These are phyloP conservation scores for Phytophthora agathidicida DNA, from an alignment of 352 stramenopile genomes.

Conservation along the genomic window DNA sequence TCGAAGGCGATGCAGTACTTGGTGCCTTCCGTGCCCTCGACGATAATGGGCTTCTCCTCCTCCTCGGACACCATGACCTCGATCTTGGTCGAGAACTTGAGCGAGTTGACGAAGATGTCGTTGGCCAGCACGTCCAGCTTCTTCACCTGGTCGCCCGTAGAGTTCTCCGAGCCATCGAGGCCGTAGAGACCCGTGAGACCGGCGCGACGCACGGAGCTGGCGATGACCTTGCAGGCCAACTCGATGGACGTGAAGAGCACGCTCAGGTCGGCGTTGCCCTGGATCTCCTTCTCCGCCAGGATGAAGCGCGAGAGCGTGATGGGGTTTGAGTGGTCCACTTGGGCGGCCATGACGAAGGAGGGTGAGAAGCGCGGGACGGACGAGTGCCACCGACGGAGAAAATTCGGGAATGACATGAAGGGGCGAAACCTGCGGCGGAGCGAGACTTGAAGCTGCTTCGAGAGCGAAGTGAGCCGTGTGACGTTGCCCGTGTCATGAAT, in stretches of 20 bases:
- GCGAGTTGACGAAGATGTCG: slow-evolving; percentile 98
- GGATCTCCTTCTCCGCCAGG: slow-evolving; percentile 91
- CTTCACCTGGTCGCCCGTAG: slow-evolving; percentile 98
- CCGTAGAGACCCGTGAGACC: slow-evolving; percentile 93
- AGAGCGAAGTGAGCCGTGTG: slow-evolving; percentile 13
- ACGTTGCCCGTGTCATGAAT: slow-evolving; percentile 38
- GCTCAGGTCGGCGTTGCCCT: slow-evolving; percentile 93
- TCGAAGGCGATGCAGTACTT: slow-evolving; percentile 99
- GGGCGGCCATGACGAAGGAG: slow-evolving; percentile 28
- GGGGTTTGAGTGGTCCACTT: slow-evolving; percentile 82
- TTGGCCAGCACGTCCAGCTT: slow-evolving; percentile 99
- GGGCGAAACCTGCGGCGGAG: neutral
- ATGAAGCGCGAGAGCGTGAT: slow-evolving; percentile 97
- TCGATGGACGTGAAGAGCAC: slow-evolving; percentile 97
- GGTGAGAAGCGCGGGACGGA: neutral
- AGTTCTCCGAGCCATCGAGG: slow-evolving; percentile 97
- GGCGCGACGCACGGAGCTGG: slow-evolving; percentile 95
- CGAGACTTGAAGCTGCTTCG: slow-evolving; percentile 27
- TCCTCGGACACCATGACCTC: slow-evolving; percentile 98
- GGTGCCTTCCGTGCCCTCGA: slow-evolving; percentile 64
- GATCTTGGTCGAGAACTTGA: slow-evolving; percentile 97
- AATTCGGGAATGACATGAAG: slow-evolving; percentile 30
- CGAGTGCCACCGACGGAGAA: slow-evolving; percentile 23
- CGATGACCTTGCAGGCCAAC: slow-evolving; percentile 97
- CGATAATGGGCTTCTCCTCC: slow-evolving; percentile 97